These are phyloP conservation scores for Dentipellis fragilis DNA, from an alignment of 768 basidiomycete species.

Conservation along the genomic window DNA sequence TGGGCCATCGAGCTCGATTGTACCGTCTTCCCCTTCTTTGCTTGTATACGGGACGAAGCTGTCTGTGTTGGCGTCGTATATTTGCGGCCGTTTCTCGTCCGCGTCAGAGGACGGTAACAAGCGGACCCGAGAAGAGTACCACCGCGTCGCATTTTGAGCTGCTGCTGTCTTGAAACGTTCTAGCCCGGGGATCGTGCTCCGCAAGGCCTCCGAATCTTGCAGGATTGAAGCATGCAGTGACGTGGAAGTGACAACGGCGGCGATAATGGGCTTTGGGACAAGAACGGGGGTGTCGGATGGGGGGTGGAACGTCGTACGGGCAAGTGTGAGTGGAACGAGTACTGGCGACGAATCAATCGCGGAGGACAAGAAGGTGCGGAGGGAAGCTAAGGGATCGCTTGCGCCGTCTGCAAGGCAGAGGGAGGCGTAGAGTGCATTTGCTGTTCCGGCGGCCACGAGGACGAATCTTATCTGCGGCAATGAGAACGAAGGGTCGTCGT, in stretches of 20 bases:
- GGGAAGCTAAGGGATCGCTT: conserved; percentile 32
- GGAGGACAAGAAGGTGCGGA: conserved; percentile 15
- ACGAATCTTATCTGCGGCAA: conserved; percentile 29
- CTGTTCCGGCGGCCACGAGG: conserved; percentile 75
- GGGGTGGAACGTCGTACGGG: conserved; percentile 34
- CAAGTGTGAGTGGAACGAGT: conserved; percentile 40
- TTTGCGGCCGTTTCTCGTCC: conserved; percentile 43
- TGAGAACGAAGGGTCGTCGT: background rate
- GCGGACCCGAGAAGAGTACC: conserved; percentile 53
- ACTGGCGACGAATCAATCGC: no score
- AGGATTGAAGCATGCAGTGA: conserved; percentile 81
- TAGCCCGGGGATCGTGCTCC: conserved; percentile 58
- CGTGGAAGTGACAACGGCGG: conserved; percentile 83
- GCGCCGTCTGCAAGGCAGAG: conserved; percentile 46
- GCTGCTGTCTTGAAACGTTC: conserved; percentile 89
- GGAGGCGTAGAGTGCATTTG: conserved; percentile 81
- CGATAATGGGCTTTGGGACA: conserved; percentile 29
- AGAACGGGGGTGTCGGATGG: no score
- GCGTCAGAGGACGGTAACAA: conserved; percentile 41
- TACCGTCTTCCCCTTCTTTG: no score
- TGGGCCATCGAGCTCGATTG: conserved; percentile 54
- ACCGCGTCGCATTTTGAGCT: conserved; percentile 56
- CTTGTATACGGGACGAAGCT: conserved; percentile 39
- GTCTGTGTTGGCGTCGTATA: conserved; percentile 43
- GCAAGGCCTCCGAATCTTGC: conserved; percentile 68